Evolutionary conservation across 371 early-diverging fungal species (phyloP).

Genomic region (Dichotomocladium elegans): DNA sequence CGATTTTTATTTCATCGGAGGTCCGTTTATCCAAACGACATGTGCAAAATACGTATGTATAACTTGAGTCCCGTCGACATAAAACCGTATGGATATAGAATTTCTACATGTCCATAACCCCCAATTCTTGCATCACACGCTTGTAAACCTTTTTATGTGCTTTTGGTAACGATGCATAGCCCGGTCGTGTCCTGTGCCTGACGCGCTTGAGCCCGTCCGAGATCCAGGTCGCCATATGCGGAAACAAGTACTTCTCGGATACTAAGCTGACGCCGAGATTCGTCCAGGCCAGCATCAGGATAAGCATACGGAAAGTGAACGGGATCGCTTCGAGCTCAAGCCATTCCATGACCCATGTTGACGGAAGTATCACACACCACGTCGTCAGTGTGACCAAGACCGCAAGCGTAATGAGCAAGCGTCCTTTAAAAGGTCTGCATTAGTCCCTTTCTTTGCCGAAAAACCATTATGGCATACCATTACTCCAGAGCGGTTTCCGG

Average conservation of each 20-base stretch:
- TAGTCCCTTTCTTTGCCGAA: background rate
- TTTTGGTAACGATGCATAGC: constrained; percentile 15
- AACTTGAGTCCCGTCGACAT: no score
- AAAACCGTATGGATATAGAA: background rate
- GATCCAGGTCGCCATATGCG: constrained; percentile 14
- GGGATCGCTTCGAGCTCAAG: constrained; percentile 61
- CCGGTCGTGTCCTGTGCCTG: constrained; percentile 2
- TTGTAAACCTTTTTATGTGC: constrained; percentile 43
- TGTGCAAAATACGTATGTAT: no score
- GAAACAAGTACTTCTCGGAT: constrained; percentile 54
- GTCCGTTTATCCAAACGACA: no score
- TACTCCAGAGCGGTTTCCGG: constrained; percentile 75
- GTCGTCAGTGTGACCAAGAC: constrained; percentile 46
- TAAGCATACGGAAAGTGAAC: constrained; percentile 35
- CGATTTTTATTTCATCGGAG: no score
- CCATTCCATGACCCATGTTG: constrained; percentile 26
- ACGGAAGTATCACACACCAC: constrained; percentile 48
- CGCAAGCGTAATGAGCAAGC: constrained; percentile 53
- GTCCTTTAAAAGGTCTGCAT: constrained; percentile 18
- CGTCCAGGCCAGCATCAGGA: constrained; percentile 41
- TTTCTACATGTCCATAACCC: constrained; percentile 10
- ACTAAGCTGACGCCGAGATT: constrained; percentile 47
- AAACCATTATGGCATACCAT: constrained; percentile 41
- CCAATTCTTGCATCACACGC: constrained; percentile 48
- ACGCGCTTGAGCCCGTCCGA: constrained; percentile 8